Percentiles rank a stretch among this genome's conserved stretches.
Conservation (phyloP, 371 early-diverging fungal species). For the Mucor irregularis region DNA sequence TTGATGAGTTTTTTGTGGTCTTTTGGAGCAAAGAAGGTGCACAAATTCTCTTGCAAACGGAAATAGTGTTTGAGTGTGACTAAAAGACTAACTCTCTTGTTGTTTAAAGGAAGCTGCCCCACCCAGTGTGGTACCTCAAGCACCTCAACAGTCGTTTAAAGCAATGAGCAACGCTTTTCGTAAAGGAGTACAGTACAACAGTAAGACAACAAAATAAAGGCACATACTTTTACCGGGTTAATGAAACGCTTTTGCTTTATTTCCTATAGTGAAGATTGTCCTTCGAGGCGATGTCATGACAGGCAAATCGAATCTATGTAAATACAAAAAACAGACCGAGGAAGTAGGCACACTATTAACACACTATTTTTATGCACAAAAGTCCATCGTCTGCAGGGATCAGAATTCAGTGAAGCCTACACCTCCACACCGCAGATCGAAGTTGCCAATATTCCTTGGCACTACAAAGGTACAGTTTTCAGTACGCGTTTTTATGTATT, state of each 20-base stretch:
- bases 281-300: slow-evolving; percentile 69
- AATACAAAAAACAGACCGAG: slow-evolving; percentile 13
- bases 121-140: slow-evolving; percentile 5
- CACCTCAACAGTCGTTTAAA: slow-evolving; percentile 33
- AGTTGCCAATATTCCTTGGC: slow-evolving; percentile 71
- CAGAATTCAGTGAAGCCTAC: slow-evolving; percentile 51
- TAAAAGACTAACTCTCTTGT: neutral
- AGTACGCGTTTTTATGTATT: neutral
- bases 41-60: neutral
- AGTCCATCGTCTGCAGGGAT: slow-evolving; percentile 65
- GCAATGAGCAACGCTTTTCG: slow-evolving; percentile 50
- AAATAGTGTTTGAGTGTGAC: neutral
- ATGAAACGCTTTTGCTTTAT: neutral
- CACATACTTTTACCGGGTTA: neutral
- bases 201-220: slow-evolving; percentile 20
- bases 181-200: slow-evolving; percentile 60
- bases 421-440: slow-evolving; percentile 64
- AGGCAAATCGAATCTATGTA: slow-evolving; percentile 67
- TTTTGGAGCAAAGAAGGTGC: slow-evolving; percentile 39
- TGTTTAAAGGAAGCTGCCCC: slow-evolving; percentile 16
- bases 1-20: slow-evolving; percentile 46
- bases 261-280: slow-evolving; percentile 62
- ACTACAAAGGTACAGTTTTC: slow-evolving; percentile 50
- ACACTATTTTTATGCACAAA: no score
- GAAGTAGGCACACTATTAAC: neutral